These are phyloP conservation scores for Coemansia sp. DNA, from an alignment of 192 early-diverging fungal genomes.

Conservation along the genomic window DNA sequence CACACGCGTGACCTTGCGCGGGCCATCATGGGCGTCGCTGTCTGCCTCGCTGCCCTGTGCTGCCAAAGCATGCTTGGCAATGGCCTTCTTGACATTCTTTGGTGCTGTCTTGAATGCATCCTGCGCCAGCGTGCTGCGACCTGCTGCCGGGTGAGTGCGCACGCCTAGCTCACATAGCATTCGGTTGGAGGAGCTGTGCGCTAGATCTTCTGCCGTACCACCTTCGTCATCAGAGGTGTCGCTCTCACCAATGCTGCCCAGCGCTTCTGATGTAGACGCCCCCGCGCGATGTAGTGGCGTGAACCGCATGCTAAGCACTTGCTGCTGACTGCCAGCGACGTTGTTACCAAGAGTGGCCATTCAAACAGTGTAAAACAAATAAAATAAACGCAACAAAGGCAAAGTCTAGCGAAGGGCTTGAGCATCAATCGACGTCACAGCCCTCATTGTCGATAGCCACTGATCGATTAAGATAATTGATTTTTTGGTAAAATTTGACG, in stretches of 20 bases:
- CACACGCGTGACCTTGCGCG: conserved; percentile 15
- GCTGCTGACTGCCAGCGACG: background rate
- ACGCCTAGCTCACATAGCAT: conserved; percentile 10
- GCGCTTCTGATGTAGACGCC: background rate
- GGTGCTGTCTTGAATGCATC: background rate
- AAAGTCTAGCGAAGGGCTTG: background rate
- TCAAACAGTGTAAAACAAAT: background rate
- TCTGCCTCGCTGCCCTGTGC: background rate
- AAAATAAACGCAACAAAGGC: background rate
- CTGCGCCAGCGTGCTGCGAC: background rate
- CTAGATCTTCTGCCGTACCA: background rate
- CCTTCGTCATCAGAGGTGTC: conserved; percentile 14
- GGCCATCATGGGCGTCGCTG: background rate
- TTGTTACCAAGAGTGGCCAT: background rate
- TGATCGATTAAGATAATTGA: background rate
- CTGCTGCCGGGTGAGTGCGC: background rate
- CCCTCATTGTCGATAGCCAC: background rate
- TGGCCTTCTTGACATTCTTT: conserved; percentile 19
- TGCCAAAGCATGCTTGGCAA: conserved; percentile 5
- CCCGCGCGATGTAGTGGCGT: background rate
- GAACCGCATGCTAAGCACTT: conserved; percentile 10
- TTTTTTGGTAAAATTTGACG: too few species aligned
- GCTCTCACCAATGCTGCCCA: conserved; percentile 1
- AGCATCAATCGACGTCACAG: background rate
- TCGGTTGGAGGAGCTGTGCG: conserved; percentile 15